Base-by-base conservation (phyloP, 2,329 filamentous ascomycete genomes). In the Verticillium longisporum region DNA sequence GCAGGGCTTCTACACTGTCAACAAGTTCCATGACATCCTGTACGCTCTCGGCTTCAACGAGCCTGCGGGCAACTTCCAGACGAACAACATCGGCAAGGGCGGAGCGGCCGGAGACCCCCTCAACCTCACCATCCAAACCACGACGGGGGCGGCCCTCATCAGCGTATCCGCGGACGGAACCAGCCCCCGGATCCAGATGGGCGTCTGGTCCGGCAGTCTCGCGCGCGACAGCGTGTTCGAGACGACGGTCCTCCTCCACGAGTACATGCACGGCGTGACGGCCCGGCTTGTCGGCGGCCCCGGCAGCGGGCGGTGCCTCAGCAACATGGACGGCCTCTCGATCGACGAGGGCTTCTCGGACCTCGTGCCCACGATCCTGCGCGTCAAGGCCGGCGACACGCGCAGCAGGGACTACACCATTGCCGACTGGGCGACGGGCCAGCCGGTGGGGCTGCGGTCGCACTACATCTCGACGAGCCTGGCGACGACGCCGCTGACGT, bases 1-100 rank as follows among this genome's bases (percentile, higher is more conserved):
- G 3, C 82, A 85, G 70, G 75, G 83, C 10, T 84, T 82, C 73
- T 85, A 84, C 73, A 84, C 80, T 0, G 74, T 76, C 45, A 84
- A 84, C 72, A 72, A 71, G 11, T 84, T 80, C 72, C 82, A 84
- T 66, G 82, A 85, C 63, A 69, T 84, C 0, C 75, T 85, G 36
- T 79, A 84, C 68, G 69, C 71, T 11, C 78, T 84, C 2, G 81
- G 82, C 18, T 84, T 84, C 70, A 80, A 74, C 58, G 81, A 84
- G 68, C 71, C 65, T 1, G 80, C 82, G 2, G 82, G 81, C 2
- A 84, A 84, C 71, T 84, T 84, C 69, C 76, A 84, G 68, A 68
- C 70, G 61, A 79, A 80, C 73, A 83, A 83, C 74, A 75, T 79
- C 65, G 78, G 76, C 55, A 66, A 72, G 38, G 80, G 81, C 32